Evolutionary conservation across 495 filamentous ascomycete genomes (phyloP).

Genomic region (Talaromyces wortmannii): DNA sequence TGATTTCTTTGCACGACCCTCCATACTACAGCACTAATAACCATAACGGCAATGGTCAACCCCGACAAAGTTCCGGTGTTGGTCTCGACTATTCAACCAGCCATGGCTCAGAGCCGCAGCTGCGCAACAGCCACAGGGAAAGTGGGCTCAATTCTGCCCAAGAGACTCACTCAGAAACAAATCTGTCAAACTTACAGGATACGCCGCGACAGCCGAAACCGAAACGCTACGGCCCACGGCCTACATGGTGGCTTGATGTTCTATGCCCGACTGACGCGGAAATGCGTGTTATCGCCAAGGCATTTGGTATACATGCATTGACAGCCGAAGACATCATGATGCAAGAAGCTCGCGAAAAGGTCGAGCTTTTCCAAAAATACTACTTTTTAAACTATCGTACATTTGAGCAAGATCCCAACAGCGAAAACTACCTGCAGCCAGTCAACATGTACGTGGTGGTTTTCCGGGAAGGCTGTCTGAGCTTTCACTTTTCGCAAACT

Average conservation of each 20-base stretch:
- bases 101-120: not conserved
- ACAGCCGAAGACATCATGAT: constrained; percentile 96
- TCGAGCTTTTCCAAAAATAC: constrained; percentile 93
- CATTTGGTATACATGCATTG: constrained; percentile 90
- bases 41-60: constrained; percentile 13
- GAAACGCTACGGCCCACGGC: constrained; percentile 76
- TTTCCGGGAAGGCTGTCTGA: constrained; percentile 90
- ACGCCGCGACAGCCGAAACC: constrained; percentile 30
- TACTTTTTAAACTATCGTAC: constrained; percentile 98
- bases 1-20: constrained; percentile 8
- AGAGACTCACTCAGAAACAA: not conserved
- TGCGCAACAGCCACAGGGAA: not conserved
- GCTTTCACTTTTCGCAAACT: constrained; percentile 90
- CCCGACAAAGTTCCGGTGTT: not conserved
- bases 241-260: constrained; percentile 94
- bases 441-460: constrained; percentile 98
- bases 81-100: not conserved
- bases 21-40: constrained; percentile 7
- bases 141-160: not conserved
- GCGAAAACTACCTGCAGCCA: constrained; percentile 83
- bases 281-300: constrained; percentile 85
- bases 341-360: constrained; percentile 94
- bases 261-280: constrained; percentile 84
- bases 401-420: constrained; percentile 88
- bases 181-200: not conserved